Evolutionary conservation across 306 rosid genomes (phyloP), one percentile per base, ranked within the genome.

Genomic region (Delonix regia): DNA sequence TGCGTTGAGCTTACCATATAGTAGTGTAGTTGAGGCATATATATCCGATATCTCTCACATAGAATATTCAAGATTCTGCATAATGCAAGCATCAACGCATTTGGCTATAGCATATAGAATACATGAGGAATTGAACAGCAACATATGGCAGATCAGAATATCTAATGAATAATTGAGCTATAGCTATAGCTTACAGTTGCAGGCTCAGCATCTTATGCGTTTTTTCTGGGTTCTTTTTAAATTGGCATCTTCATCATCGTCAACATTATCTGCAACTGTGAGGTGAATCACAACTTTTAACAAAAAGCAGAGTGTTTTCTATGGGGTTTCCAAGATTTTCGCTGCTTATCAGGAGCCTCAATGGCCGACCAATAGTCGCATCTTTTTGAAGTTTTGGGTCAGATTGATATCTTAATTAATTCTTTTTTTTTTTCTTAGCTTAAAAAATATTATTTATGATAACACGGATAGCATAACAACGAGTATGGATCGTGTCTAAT

Each of bases 51-150:
- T 27, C 11, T 33, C 21, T 18, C 13, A 30, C 44, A 14, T 2
- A 38, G 70, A 64, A 64, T 19, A 64, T 64, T 64, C 70, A 36
- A 36, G 44, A 62, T 62, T 62, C 68, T 18, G 8, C 7, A 59
- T 5, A 14, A 6, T 33, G 24, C 42, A 33, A 62, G 16, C 68
- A 15, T 3, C 44, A 33, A 30, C 36, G 64, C 64, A 25, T 57
- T 22, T 30, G 36, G 44, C 42, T 62, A 10, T 7, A 34, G 45
- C 27, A 9, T 36, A 34, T 4, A 38, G 48, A 64, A 64, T 36
- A 19, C 25, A n/a, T 4, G 19, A 9, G 8, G 28, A 19, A 64
- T 36, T 18, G 48, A 64, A 19, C 9, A 38, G 3, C 15, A 64
- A 4, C 48, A 36, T 36, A 19, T 63, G 45, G 28, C 16, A n/a